These are phyloP conservation scores for Closterium sp. DNA, from an alignment of 139 green algal species.

Conservation along the genomic window DNA sequence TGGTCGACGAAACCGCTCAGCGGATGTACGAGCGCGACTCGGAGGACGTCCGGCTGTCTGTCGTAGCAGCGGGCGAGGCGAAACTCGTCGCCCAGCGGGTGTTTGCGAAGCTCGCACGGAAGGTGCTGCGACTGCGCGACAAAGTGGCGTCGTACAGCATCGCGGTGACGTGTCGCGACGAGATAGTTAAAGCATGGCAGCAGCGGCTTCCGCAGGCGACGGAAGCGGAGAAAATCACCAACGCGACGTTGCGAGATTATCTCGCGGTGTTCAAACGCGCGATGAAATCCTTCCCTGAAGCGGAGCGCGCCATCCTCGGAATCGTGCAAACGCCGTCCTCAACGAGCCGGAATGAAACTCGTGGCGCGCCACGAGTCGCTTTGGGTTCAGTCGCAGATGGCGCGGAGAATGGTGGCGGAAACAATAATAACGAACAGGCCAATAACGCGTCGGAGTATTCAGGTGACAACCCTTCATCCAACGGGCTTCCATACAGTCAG, in stretches of 20 bases:
- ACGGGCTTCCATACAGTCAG: too few relatives aligned
- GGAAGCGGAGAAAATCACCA: not conserved
- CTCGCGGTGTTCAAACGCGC: not conserved
- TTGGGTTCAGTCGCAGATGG: not conserved
- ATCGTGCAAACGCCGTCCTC: not conserved
- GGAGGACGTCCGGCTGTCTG: not conserved
- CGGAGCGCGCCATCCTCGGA: not conserved
- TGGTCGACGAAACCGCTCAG: not conserved
- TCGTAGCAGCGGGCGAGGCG: not conserved
- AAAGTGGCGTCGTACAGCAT: not conserved
- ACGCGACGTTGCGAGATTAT: not conserved
- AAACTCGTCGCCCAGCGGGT: not conserved
- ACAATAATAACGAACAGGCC: not conserved
- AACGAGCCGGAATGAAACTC: not conserved
- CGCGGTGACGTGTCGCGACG: not conserved
- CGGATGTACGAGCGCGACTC: not conserved
- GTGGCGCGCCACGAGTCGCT: not conserved
- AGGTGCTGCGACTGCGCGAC: not conserved
- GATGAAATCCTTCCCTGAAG: not conserved
- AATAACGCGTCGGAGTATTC: not conserved
- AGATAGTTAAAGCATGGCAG: not conserved
- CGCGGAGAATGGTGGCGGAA: too few relatives aligned
- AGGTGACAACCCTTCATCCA: too few relatives aligned
- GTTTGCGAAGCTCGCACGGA: not conserved
- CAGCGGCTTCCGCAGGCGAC: not conserved